Conservation (phyloP, 495 filamentous ascomycete species). For the Penicillium coffeae region DNA sequence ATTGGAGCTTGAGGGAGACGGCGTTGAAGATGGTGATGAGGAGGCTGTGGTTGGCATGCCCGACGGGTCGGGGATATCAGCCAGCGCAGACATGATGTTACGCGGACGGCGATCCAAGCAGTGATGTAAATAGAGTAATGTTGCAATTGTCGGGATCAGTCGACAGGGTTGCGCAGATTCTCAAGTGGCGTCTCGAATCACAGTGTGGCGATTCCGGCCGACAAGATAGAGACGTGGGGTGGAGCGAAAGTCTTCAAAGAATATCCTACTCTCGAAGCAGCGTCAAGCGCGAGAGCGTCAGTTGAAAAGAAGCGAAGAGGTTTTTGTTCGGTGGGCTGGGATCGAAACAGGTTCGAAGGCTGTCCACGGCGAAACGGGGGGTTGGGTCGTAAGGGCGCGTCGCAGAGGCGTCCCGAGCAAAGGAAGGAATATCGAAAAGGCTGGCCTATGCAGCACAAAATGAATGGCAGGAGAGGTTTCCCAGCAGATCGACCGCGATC, state of each 20-base stretch:
- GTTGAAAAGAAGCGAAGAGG: slow-evolving; percentile 31
- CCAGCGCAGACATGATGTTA: slow-evolving; percentile 38
- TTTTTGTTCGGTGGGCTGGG: slow-evolving; percentile 18
- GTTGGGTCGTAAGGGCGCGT: slow-evolving; percentile 36
- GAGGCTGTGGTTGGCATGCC: slow-evolving; percentile 26
- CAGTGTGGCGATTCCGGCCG: slow-evolving; percentile 39
- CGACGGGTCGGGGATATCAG: slow-evolving; percentile 34
- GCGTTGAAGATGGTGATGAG: slow-evolving; percentile 37
- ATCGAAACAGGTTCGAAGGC: slow-evolving; percentile 15
- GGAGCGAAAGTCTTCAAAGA: slow-evolving; percentile 17
- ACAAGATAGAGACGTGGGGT: slow-evolving; percentile 27
- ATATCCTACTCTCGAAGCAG: slow-evolving; percentile 33
- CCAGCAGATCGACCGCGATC: slow-evolving; percentile 6
- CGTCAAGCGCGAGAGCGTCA: slow-evolving; percentile 40
- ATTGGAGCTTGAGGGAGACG: slow-evolving; percentile 47
- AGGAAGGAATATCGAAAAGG: slow-evolving; percentile 27
- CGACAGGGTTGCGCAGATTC: background rate
- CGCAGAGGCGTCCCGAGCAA: slow-evolving; percentile 39
- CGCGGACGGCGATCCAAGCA: background rate
- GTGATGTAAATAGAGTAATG: background rate
- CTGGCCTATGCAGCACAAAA: slow-evolving; percentile 43
- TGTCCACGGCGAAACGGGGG: slow-evolving; percentile 27
- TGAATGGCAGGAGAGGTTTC: slow-evolving; percentile 14
- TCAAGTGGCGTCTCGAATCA: slow-evolving; percentile 9
- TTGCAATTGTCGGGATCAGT: background rate